Evolutionary conservation across 2,329 filamentous ascomycete genomes (phyloP), one percentile per base, ranked within the genome.

Genomic region (Paraphoma chrysanthemicola): DNA sequence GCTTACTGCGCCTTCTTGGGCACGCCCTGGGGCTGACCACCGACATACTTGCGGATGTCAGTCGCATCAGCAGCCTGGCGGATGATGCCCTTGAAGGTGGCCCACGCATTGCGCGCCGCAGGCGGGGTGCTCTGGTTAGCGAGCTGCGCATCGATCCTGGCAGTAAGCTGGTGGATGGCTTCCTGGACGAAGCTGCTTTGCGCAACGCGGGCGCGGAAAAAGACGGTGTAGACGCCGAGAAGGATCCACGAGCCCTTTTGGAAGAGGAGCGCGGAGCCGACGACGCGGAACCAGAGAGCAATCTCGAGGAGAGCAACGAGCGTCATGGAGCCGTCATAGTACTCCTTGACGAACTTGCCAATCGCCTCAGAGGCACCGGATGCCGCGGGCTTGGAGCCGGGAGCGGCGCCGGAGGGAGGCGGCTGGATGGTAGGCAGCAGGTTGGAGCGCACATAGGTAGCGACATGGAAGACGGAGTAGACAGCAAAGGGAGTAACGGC

Each of bases 391-490:
- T 76, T 90, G 58, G 84, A 82, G 61, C 79, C 82, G 39, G 85
- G 78, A 41, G 60, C 56, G 36, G 85, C 79, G 36, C 62, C 71
- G 44, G 74, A 73, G 64, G 84, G 82, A 57, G 88, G 85, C 14
- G 93, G 91, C 71, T 90, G 85, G 70, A 99, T 75, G 62, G 91
- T 92, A 59, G 95, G 95, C 70, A 99, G 90, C 64, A 99, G 81
- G 82, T 96, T 96, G 77, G 91, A 90, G 78, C 95, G 93, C 65
- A 91, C 91, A 82, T 99, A 99, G 64, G 95, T 98, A 60, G 93
- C 92, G 68, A 98, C 93, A 81, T 99, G 95, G 88, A 99, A 99
- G 79, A 98, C 80, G 56, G 94, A 98, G 86, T 98, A 99, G 79
- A 99, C 92, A 69, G 88, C 89, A 82, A 97, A 99, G 29, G 95